A percentile compares a stretch with the other conserved stretches of the same genome.
phyloP scores from a whole-genome alignment of 2,329 filamentous ascomycete genomes.

The Alternaria burnsii region DNA sequence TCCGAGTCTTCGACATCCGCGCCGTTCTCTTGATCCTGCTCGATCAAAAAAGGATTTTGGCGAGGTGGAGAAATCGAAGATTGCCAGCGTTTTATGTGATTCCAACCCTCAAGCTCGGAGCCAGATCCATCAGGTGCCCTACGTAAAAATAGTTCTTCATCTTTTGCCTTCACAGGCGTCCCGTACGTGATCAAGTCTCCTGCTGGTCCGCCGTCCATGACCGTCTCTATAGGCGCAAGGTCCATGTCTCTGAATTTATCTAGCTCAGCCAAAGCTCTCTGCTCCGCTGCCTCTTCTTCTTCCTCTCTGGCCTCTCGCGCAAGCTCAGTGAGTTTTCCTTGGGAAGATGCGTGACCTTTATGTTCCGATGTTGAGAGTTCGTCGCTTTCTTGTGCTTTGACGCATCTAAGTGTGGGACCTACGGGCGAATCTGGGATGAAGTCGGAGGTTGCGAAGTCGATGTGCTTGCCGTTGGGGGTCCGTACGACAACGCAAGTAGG shows the following conservation, averaged over 20 bases:
- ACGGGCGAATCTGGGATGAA: constrained; percentile 24
- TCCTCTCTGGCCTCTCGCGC: constrained; percentile 18
- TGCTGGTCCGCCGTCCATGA: constrained; percentile 20
- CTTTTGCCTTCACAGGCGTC: constrained; percentile 10
- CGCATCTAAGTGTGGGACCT: constrained; percentile 28
- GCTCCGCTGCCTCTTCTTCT: constrained; percentile 15
- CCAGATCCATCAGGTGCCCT: not conserved
- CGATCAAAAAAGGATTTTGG: not conserved
- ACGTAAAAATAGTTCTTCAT: not conserved
- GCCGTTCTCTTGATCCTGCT: constrained; percentile 7
- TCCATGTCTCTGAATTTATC: constrained; percentile 30
- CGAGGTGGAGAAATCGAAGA: not conserved
- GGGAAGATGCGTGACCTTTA: constrained; percentile 32
- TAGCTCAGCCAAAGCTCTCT: constrained; percentile 7
- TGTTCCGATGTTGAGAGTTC: constrained; percentile 24
- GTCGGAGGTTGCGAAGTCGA: constrained; percentile 13
- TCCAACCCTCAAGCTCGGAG: not conserved
- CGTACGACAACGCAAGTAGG: not conserved
- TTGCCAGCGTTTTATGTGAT: not conserved
- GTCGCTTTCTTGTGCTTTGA: constrained; percentile 24
- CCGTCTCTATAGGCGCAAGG: constrained; percentile 32
- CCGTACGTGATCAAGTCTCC: constrained; percentile 27
- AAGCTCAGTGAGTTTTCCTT: constrained; percentile 30
- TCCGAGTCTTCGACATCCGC: constrained; percentile 3
- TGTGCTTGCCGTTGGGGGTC: constrained; percentile 9